Percentiles rank a stretch among this genome's conserved stretches.
Conservation (phyloP, 2,329 filamentous ascomycete species). For the Aureobasidium sp. region DNA sequence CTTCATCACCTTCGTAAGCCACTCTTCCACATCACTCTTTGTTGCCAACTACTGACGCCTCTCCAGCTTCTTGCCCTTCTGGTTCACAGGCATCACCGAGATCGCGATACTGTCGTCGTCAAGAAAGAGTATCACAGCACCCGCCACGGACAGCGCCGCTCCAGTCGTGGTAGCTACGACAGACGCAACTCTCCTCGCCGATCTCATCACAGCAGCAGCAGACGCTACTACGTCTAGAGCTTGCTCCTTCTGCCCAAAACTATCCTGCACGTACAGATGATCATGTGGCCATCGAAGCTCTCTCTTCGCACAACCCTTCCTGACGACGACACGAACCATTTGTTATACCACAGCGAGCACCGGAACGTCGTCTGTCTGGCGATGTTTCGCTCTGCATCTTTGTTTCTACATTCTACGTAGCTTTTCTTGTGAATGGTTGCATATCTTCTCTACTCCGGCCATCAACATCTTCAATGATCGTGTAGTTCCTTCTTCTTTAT, state of each 20-base stretch:
- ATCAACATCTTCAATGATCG: background rate
- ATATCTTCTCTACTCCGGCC: background rate
- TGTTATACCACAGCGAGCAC: background rate
- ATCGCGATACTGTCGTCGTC: constrained; percentile 45
- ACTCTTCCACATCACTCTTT: background rate
- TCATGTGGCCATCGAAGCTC: background rate
- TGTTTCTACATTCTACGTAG: background rate
- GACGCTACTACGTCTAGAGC: constrained; percentile 25
- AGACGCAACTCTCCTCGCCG: constrained; percentile 17
- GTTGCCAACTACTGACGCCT: background rate
- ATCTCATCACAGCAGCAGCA: constrained; percentile 21
- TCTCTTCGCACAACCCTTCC: background rate
- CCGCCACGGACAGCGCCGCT: constrained; percentile 37
- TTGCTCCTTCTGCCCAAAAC: too few species aligned
- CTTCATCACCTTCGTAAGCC: constrained; percentile 18
- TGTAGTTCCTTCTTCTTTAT: background rate
- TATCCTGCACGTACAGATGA: background rate
- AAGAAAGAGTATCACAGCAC: constrained; percentile 45
- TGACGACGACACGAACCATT: background rate
- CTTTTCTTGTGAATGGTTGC: background rate
- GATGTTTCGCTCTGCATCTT: background rate
- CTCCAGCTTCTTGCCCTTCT: constrained; percentile 54
- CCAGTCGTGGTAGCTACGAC: constrained; percentile 26
- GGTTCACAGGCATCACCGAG: constrained; percentile 40
- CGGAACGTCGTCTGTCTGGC: background rate